phyloP scores from a whole-genome alignment of 805 yeast genomes.

The Starmera amethionina region DNA sequence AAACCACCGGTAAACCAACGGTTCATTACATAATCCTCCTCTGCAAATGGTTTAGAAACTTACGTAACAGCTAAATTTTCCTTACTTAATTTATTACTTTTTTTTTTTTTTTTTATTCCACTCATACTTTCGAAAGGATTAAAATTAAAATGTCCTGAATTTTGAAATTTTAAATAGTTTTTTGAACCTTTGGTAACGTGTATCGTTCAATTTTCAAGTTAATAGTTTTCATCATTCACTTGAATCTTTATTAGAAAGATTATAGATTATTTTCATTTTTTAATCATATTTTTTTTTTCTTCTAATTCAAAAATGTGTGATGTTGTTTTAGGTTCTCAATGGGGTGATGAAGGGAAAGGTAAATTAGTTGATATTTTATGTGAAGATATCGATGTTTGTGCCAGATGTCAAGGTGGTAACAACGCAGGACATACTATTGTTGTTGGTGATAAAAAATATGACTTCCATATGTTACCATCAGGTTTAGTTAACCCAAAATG shows the following conservation, averaged over 20 bases:
- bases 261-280: background rate
- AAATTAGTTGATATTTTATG: slow-evolving; percentile 92
- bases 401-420: slow-evolving; percentile 98
- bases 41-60: too few relatives aligned
- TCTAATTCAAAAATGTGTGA: slow-evolving; percentile 24
- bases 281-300: background rate
- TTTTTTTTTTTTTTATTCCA: too few relatives aligned
- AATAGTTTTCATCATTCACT: background rate
- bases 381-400: slow-evolving; percentile 92
- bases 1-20: too few relatives aligned
- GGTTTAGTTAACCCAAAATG: slow-evolving; percentile 95
- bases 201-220: too few relatives aligned
- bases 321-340: slow-evolving; percentile 95
- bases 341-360: slow-evolving; percentile 99
- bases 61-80: too few relatives aligned
- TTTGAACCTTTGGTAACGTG: too few relatives aligned
- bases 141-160: too few relatives aligned
- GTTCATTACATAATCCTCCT: too few relatives aligned
- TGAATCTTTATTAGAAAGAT: background rate
- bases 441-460: slow-evolving; percentile 79
- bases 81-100: too few relatives aligned
- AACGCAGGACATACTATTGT: slow-evolving; percentile 99
- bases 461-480: slow-evolving; percentile 97
- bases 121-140: too few relatives aligned
- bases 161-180: too few relatives aligned